A percentile compares a stretch with the other conserved stretches of the same genome.
These are phyloP conservation scores for Arthroderma uncinatum DNA, from an alignment of 2,329 filamentous ascomycete species.

Conservation along the genomic window DNA sequence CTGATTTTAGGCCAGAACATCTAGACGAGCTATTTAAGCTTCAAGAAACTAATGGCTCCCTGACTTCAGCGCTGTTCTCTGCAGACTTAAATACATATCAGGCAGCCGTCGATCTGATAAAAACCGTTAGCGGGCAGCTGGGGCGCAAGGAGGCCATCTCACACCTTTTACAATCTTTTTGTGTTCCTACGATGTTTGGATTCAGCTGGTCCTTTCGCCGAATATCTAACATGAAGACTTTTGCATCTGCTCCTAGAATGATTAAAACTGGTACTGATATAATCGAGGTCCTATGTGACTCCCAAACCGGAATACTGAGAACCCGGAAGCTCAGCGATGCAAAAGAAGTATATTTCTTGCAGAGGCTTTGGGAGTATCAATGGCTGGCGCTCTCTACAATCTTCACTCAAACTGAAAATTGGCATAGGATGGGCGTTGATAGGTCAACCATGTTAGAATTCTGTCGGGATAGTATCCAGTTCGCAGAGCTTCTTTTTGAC, in stretches of 20 bases:
- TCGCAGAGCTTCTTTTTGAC: constrained; percentile 73
- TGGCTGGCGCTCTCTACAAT: constrained; percentile 75
- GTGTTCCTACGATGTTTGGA: constrained; percentile 45
- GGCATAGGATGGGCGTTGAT: constrained; percentile 60
- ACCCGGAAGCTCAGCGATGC: constrained; percentile 44
- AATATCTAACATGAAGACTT: constrained; percentile 46
- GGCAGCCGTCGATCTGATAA: constrained; percentile 69
- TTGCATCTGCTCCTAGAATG: constrained; percentile 49
- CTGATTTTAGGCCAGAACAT: constrained; percentile 60
- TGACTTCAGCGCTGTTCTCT: constrained; percentile 71
- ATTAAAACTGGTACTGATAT: constrained; percentile 52
- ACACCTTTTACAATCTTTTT: constrained; percentile 48
- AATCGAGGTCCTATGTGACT: constrained; percentile 52
- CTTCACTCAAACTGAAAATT: constrained; percentile 70
- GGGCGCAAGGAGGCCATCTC: constrained; percentile 50
- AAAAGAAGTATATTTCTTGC: constrained; percentile 54
- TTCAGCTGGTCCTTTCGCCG: constrained; percentile 47
- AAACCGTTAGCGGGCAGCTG: constrained; percentile 63
- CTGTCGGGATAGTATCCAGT: constrained; percentile 88
- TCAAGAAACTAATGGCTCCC: constrained; percentile 56
- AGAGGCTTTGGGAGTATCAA: constrained; percentile 70
- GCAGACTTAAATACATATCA: constrained; percentile 69
- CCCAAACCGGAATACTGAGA: constrained; percentile 51
- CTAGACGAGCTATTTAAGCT: constrained; percentile 60
- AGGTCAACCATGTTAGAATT: constrained; percentile 79